Evolutionary conservation across 768 basidiomycete species (phyloP), one percentile per base, ranked within the genome.

Genomic region (Neoboletus magnificus): DNA sequence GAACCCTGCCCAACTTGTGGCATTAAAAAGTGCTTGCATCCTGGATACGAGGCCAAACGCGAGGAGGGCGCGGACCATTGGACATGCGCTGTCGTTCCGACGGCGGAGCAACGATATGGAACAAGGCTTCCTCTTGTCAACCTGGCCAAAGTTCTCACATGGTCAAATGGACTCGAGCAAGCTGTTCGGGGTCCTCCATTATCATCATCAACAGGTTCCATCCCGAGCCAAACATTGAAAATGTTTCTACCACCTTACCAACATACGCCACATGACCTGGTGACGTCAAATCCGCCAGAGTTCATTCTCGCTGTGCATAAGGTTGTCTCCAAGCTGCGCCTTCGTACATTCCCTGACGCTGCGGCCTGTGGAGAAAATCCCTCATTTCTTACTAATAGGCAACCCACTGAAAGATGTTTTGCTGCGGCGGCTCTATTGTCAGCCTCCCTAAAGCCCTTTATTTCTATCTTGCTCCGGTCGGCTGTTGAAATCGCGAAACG

Each of bases 361-460:
- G 40, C 44, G 36, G 50, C 58, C 20, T 29, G 36, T 50, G 55
- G 54, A 56, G 42, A 45, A 25, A 52, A 40, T n/a, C n/a, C 30
- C 36, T 11, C 37, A n/a, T 54, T 60, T 40, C 50, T 63, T 27
- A 18, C 43, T n/a, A 55, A 46, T n/a, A 61, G 42, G 53, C 62
- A 55, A 52, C 33, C 50, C 13, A 48, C 61, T 9, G 73, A 71
- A 41, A 62, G 44, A 7, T 47, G 48, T 2, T 62, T 79, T n/a
- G 70, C 72, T 20, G 71, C 76, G 4, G 66, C 66, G 6, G 77
- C 76, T 16, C 33, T 77, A n/a, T 61, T 79, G 46, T 62, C 77
- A 9, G 64, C 70, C 45, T 54, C 64, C 9, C 60, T 72, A 29
- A 69, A 63, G 50, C 66, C 66, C 7, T 60, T 79, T 25, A 64